phyloP scores from a whole-genome alignment of 2,329 filamentous ascomycete genomes.

The Periconia digitata region DNA sequence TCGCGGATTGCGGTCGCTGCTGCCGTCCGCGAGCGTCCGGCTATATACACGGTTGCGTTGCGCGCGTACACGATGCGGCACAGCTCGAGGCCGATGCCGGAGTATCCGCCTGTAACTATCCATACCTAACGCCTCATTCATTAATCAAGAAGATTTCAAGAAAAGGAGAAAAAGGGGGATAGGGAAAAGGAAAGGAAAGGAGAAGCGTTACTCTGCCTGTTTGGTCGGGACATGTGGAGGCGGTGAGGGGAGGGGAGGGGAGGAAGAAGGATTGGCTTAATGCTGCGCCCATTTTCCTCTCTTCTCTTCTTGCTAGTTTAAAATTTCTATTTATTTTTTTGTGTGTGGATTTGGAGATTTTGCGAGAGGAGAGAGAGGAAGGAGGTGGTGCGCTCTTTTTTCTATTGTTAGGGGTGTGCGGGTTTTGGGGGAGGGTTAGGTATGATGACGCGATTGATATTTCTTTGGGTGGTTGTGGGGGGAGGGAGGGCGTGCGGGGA shows the following conservation, averaged over 20 bases:
- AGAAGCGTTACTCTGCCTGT: slow-evolving; percentile 7
- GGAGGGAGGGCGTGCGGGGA: no score
- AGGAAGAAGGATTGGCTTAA: slow-evolving; percentile 16
- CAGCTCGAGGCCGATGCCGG: slow-evolving; percentile 54
- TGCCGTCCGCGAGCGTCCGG: slow-evolving; percentile 41
- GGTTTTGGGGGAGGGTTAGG: no score
- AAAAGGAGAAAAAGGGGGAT: background rate
- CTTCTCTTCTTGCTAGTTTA: no score
- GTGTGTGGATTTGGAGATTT: no score
- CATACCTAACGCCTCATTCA: slow-evolving; percentile 33
- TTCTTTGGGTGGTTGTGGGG: no score
- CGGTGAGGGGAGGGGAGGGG: slow-evolving; percentile 42
- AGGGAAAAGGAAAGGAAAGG: no score
- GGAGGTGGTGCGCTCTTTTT: no score
- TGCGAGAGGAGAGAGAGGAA: no score
- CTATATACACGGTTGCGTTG: slow-evolving; percentile 53
- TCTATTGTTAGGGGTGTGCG: no score
- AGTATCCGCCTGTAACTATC: slow-evolving; percentile 53
- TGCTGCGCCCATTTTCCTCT: background rate
- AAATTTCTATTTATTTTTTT: no score
- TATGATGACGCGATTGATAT: no score
- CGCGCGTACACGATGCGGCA: slow-evolving; percentile 54
- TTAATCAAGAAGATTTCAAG: background rate
- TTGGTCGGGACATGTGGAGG: slow-evolving; percentile 46
- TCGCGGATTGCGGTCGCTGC: slow-evolving; percentile 38